Evolutionary conservation across 2,329 filamentous ascomycete species (phyloP).

Genomic region (Tympanopsis confertula): DNA sequence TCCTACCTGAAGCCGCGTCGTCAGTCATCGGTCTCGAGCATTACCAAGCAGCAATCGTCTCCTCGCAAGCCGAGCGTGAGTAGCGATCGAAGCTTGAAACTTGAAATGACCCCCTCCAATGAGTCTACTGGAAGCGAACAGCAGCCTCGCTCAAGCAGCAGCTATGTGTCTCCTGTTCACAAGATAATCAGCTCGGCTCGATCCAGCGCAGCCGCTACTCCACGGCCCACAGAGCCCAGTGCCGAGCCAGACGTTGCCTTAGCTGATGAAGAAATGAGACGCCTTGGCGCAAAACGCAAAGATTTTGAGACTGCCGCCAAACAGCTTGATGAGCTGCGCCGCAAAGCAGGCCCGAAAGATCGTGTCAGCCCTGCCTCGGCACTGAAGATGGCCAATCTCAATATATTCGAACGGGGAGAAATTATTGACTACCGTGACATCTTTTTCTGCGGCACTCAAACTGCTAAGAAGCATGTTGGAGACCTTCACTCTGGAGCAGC

Average conservation of each 20-base stretch:
- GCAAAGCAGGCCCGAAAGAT: slow-evolving; percentile 76
- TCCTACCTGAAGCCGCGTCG: slow-evolving; percentile 62
- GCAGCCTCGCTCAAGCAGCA: slow-evolving; percentile 20
- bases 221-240: slow-evolving; percentile 40
- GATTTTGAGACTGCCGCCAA: slow-evolving; percentile 87
- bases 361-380: slow-evolving; percentile 74
- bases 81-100: slow-evolving; percentile 30
- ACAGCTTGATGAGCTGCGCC: slow-evolving; percentile 74
- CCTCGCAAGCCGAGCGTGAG: slow-evolving; percentile 48
- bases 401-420: slow-evolving; percentile 93
- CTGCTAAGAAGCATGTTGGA: slow-evolving; percentile 83
- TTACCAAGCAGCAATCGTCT: slow-evolving; percentile 43
- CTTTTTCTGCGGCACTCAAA: slow-evolving; percentile 88
- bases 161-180: slow-evolving; percentile 31
- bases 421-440: slow-evolving; percentile 93
- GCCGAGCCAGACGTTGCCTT: slow-evolving; percentile 69
- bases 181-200: slow-evolving; percentile 46
- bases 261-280: slow-evolving; percentile 93
- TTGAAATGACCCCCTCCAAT: slow-evolving; percentile 14
- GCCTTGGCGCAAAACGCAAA: slow-evolving; percentile 73
- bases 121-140: slow-evolving; percentile 13
- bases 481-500: slow-evolving; percentile 67
- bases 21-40: slow-evolving; percentile 65
- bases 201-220: slow-evolving; percentile 37
- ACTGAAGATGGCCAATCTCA: slow-evolving; percentile 72